Evolutionary conservation across 305 asterid genomes (phyloP).

Genomic region (Fraxinus sp.): DNA sequence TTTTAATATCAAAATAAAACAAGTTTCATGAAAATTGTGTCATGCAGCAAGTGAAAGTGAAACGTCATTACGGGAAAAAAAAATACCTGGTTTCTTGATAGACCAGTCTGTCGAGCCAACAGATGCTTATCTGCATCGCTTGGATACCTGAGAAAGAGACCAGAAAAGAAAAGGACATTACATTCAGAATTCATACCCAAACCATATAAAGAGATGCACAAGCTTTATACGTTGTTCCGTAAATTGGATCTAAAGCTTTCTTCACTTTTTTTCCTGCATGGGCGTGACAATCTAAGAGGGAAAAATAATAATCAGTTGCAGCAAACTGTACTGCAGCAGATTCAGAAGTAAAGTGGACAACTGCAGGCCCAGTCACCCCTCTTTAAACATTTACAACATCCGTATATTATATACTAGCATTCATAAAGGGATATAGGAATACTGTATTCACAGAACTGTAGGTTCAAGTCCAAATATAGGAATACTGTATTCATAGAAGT

Average conservation of each 20-base stretch:
- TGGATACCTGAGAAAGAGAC: slow-evolving; percentile 92
- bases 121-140: slow-evolving; percentile 99
- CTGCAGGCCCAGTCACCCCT: slow-evolving; percentile 36
- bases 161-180: slow-evolving; percentile 56
- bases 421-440: background rate
- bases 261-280: slow-evolving; percentile 31
- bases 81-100: slow-evolving; percentile 86
- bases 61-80: background rate
- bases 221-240: slow-evolving; percentile 30
- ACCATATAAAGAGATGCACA: slow-evolving; percentile 42
- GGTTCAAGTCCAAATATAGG: background rate
- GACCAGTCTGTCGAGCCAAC: slow-evolving; percentile 97
- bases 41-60: background rate
- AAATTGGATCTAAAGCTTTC: background rate
- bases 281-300: slow-evolving; percentile 65
- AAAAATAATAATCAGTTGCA: slow-evolving; percentile 27
- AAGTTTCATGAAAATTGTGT: background rate
- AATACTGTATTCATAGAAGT: background rate
- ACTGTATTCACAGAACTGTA: background rate
- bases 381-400: slow-evolving; percentile 12
- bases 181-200: slow-evolving; percentile 41
- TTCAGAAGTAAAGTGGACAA: slow-evolving; percentile 37
- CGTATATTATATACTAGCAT: background rate
- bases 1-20: background rate
- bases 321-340: slow-evolving; percentile 25